Base-by-base conservation (phyloP, 2,329 filamentous ascomycete species). In the Hortaea werneckii region DNA sequence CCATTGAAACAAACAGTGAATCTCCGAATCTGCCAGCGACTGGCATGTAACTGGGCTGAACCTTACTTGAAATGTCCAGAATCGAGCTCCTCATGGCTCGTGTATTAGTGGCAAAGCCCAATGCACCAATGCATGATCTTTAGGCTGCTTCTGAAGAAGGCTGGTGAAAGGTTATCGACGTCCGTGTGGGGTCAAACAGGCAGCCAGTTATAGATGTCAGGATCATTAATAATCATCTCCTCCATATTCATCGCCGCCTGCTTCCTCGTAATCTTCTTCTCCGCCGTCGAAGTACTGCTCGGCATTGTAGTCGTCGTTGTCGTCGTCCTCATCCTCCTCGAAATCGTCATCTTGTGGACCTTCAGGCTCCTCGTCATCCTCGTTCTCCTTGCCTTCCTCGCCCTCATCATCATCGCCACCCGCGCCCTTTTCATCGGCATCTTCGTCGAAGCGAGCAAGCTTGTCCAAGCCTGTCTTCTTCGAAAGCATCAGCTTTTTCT, bases 331-430 rank as follows among this genome's bases (percentile, higher is more conserved):
- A 10, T 82, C 83, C 6, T 71, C 73, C 10, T 81, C 70, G 40
- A 83, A 64, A 47, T 80, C 72, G 32, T 50, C 48, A 29, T 52
- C 50, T 29, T 41, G 28, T 13, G 42, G 45, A 28, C 34, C 41
- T 10, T 47, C 48, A 6, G 11, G 11, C 2, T 41, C 45, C 6
- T 9, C 48, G 7, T 48, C 48, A 2, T 42, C 11, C 74, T 68
- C 45, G 85, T 73, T 20, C 78, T 75, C 52, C 78, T 84, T 1
- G 79, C 83, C 64, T 87, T 87, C 52, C 86, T 67, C 3, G 67
- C 67, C n/a, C 76, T 73, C 0, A 9, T 44, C 45, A 11, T 50
- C 46, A 30, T 44, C 41, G 12, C 42, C 43, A 2, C 29, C 43
- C 6, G 6, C 46, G 2, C 12, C 48, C 6, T 20, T 32, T 20